Conservation (phyloP, 371 early-diverging fungal genomes). For the Blakeslea trispora region DNA sequence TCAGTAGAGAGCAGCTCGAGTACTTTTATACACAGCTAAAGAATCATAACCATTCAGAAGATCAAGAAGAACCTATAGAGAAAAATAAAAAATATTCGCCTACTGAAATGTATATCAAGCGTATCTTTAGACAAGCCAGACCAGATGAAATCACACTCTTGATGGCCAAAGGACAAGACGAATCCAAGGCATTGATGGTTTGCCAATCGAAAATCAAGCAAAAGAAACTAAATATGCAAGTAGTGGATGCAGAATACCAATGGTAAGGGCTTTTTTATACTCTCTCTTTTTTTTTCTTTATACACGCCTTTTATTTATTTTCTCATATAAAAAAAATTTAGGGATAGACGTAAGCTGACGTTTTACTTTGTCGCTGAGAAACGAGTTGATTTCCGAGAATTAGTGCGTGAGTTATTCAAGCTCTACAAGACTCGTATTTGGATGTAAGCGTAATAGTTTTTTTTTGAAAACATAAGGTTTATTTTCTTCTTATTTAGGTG, state of each 20-base stretch:
- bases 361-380: conserved; percentile 95
- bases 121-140: conserved; percentile 82
- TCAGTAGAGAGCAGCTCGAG: conserved; percentile 24
- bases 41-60: conserved; percentile 16
- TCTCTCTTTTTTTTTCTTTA: too few relatives aligned
- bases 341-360: conserved; percentile 95
- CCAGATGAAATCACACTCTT: conserved; percentile 78
- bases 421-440: conserved; percentile 99
- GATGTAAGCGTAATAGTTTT: conserved; percentile 74
- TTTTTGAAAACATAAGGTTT: neutral
- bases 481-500: conserved; percentile 14
- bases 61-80: conserved; percentile 58
- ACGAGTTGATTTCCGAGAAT: conserved; percentile 97
- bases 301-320: too few relatives aligned
- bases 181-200: conserved; percentile 85
- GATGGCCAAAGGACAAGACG: conserved; percentile 84
- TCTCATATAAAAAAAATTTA: too few relatives aligned
- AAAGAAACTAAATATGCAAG: conserved; percentile 90
- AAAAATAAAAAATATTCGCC: conserved; percentile 67
- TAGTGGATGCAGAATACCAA: conserved; percentile 97
- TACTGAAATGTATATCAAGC: conserved; percentile 38
- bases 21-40: conserved; percentile 16
- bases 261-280: too few relatives aligned
- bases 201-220: conserved; percentile 91
- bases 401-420: conserved; percentile 98